Evolutionary conservation across 2,329 filamentous ascomycete genomes (phyloP).

Genomic region (Penicillium sp.): DNA sequence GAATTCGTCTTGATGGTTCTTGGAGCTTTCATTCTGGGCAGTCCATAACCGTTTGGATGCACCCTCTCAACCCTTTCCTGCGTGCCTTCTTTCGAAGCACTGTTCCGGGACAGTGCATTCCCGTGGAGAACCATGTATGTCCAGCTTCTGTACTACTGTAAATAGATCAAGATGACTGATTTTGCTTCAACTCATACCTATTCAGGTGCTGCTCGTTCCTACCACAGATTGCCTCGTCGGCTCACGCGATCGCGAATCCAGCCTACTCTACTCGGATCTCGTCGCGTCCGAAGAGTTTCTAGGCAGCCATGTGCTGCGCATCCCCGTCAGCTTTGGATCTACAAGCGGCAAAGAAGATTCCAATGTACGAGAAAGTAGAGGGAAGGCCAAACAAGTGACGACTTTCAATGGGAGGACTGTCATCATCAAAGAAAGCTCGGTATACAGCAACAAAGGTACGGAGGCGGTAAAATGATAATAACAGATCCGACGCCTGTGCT

Average conservation of each 20-base stretch:
- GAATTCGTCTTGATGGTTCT: slow-evolving; percentile 36
- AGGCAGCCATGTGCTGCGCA: slow-evolving; percentile 89
- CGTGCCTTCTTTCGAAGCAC: slow-evolving; percentile 98
- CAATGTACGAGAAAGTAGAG: slow-evolving; percentile 76
- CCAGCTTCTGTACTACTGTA: slow-evolving; percentile 5
- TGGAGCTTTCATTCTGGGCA: slow-evolving; percentile 28
- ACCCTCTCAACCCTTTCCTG: slow-evolving; percentile 97
- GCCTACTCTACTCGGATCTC: slow-evolving; percentile 69
- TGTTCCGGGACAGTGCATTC: slow-evolving; percentile 82
- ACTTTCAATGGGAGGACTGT: slow-evolving; percentile 90
- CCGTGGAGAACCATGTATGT: slow-evolving; percentile 74
- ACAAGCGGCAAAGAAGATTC: slow-evolving; percentile 49
- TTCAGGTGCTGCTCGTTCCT: slow-evolving; percentile 77
- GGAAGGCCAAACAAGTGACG: slow-evolving; percentile 88
- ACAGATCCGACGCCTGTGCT: neutral
- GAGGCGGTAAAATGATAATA: neutral
- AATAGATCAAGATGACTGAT: slow-evolving; percentile 12
- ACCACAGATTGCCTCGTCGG: slow-evolving; percentile 87
- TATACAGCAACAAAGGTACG: slow-evolving; percentile 94
- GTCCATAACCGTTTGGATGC: slow-evolving; percentile 64
- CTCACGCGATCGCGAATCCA: slow-evolving; percentile 79
- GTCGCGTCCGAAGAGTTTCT: slow-evolving; percentile 90
- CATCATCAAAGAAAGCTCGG: slow-evolving; percentile 84
- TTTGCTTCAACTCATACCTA: slow-evolving; percentile 1
- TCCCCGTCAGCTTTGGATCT: slow-evolving; percentile 53